phyloP scores from a whole-genome alignment of 1,284 basidiomycete species.

The Neolentinus lepideus region DNA sequence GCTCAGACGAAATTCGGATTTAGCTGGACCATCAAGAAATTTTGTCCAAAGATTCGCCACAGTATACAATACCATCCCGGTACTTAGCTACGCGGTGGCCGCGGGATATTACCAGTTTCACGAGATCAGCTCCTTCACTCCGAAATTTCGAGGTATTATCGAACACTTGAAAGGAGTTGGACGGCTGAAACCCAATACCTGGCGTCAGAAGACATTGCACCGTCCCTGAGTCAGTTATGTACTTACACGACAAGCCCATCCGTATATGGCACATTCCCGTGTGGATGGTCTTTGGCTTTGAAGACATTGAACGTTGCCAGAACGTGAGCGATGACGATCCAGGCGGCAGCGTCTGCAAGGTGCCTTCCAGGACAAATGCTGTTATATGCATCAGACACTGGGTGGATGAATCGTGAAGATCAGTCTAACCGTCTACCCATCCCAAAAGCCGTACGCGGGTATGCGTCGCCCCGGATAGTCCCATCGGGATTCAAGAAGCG shows the following conservation, averaged over 20 bases:
- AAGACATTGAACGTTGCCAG: conserved; percentile 4
- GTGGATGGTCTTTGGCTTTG: neutral
- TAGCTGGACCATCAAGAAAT: too few species aligned
- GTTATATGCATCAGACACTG: neutral
- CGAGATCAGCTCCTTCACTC: too few species aligned
- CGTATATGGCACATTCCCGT: neutral
- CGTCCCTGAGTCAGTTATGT: neutral
- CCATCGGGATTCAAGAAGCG: conserved; percentile 5
- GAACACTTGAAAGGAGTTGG: too few species aligned
- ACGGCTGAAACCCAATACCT: too few species aligned
- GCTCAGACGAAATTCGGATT: too few species aligned
- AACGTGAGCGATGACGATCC: neutral
- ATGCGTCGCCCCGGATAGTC: neutral
- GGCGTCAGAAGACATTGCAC: too few species aligned
- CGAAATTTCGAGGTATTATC: too few species aligned
- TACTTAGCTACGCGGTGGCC: too few species aligned
- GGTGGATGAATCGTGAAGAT: neutral
- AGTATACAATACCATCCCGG: too few species aligned
- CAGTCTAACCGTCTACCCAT: conserved; percentile 7
- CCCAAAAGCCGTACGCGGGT: conserved; percentile 4
- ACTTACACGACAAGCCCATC: neutral
- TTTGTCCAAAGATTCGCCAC: too few species aligned
- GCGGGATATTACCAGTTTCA: too few species aligned
- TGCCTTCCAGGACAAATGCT: conserved; percentile 7
- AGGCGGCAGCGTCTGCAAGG: conserved; percentile 2